These are phyloP conservation scores for Barnettozyma wickerhamii DNA, from an alignment of 805 yeast species.

Conservation along the genomic window DNA sequence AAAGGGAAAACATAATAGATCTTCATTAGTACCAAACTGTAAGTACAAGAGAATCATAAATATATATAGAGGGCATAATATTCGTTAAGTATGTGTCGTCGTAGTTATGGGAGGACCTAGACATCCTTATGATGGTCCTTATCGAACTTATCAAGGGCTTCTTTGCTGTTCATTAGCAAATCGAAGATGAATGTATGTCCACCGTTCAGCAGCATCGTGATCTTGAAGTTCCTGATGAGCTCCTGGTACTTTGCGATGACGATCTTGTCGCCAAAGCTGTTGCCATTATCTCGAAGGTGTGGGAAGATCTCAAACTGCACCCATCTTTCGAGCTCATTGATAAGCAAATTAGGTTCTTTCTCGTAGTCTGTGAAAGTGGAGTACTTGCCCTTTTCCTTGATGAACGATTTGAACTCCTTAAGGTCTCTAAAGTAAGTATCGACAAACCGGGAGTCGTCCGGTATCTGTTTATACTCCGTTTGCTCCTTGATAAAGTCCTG, in stretches of 20 bases:
- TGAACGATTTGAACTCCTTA: slow-evolving; percentile 27
- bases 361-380: slow-evolving; percentile 35
- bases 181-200: slow-evolving; percentile 58
- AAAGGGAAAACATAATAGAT: background rate
- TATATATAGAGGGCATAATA: too few relatives aligned
- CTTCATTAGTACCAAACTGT: too few relatives aligned
- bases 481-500: slow-evolving; percentile 22
- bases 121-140: background rate
- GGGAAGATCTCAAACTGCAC: slow-evolving; percentile 30
- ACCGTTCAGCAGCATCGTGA: slow-evolving; percentile 47
- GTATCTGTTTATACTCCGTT: slow-evolving; percentile 41
- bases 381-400: slow-evolving; percentile 21
- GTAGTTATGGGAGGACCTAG: background rate
- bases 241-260: slow-evolving; percentile 28
- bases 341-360: slow-evolving; percentile 34
- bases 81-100: background rate
- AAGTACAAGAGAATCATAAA: background rate
- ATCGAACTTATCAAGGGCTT: slow-evolving; percentile 14
- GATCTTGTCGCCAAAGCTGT: slow-evolving; percentile 13
- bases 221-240: slow-evolving; percentile 38
- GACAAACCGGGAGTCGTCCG: slow-evolving; percentile 49
- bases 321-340: slow-evolving; percentile 35
- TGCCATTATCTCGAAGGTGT: slow-evolving; percentile 12
- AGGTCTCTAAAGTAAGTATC: slow-evolving; percentile 45
- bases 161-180: slow-evolving; percentile 30